These are phyloP conservation scores for Candida khao-thaluensis DNA, from an alignment of 805 yeast genomes.

Conservation along the genomic window DNA sequence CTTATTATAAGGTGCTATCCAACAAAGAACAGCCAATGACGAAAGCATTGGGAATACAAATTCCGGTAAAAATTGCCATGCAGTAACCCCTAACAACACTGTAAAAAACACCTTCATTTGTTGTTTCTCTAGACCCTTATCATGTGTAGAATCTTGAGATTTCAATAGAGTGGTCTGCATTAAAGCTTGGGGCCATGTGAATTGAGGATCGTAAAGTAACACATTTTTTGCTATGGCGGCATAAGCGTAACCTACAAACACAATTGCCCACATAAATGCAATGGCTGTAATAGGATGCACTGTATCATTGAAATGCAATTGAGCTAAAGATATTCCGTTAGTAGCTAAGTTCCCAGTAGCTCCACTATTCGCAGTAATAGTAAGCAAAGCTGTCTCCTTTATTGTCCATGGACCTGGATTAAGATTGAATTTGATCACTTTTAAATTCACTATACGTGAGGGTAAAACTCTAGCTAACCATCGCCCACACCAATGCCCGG, in stretches of 20 bases:
- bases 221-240: conserved; percentile 49
- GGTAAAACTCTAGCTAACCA: conserved; percentile 47
- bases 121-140: conserved; percentile 9
- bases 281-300: conserved; percentile 40
- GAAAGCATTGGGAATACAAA: conserved; percentile 48
- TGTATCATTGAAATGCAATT: conserved; percentile 39
- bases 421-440: conserved; percentile 24
- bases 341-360: conserved; percentile 55
- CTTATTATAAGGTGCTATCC: conserved; percentile 45
- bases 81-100: conserved; percentile 33
- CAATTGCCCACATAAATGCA: conserved; percentile 50
- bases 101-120: conserved; percentile 39
- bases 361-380: conserved; percentile 51
- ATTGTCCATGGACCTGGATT: conserved; percentile 60
- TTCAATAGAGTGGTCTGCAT: conserved; percentile 51
- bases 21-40: conserved; percentile 49
- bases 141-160: conserved; percentile 21
- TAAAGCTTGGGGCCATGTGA: conserved; percentile 50
- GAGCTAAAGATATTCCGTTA: conserved; percentile 46
- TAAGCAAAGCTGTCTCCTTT: conserved; percentile 52
- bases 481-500: conserved; percentile 47
- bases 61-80: conserved; percentile 53
- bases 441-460: conserved; percentile 16
- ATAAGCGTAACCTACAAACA: conserved; percentile 52
- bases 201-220: conserved; percentile 48